phyloP scores from a whole-genome alignment of 1,139 yeast genomes.

The Taphrina flavorubra region DNA sequence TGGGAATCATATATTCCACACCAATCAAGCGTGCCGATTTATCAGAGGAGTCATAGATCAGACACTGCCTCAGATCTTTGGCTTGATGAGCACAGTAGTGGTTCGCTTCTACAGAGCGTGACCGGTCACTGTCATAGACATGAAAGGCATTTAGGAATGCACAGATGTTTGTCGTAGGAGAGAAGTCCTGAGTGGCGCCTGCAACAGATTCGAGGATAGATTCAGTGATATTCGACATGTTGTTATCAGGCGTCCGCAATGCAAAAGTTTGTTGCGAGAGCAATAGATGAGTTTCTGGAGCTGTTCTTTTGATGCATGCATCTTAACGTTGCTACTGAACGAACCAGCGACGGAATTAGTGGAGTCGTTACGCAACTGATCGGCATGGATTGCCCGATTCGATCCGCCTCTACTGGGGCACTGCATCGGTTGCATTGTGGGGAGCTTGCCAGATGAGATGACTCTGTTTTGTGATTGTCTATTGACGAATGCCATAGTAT shows the following conservation, averaged over 20 bases:
- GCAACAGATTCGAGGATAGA: constrained; percentile 27
- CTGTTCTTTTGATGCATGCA: neutral
- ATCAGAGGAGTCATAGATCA: constrained; percentile 37
- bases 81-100: constrained; percentile 40
- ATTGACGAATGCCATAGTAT: neutral
- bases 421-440: too few relatives aligned
- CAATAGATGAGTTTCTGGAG: neutral
- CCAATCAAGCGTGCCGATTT: constrained; percentile 41
- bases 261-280: too few relatives aligned
- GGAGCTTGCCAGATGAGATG: too few relatives aligned
- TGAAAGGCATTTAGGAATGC: constrained; percentile 41
- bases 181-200: constrained; percentile 34
- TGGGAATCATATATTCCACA: constrained; percentile 43
- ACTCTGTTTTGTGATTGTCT: too few relatives aligned
- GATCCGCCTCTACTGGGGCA: too few relatives aligned
- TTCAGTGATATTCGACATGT: constrained; percentile 35
- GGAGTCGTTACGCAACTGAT: constrained; percentile 13
- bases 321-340: neutral
- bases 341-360: neutral
- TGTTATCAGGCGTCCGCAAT: too few relatives aligned
- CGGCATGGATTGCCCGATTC: neutral
- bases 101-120: constrained; percentile 37
- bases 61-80: constrained; percentile 40
- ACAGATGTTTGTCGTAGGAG: constrained; percentile 35
- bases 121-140: constrained; percentile 37